Percentiles rank a stretch among this genome's conserved stretches.
Conservation (phyloP, 2,329 filamentous ascomycete genomes). For the Ceratocystis cubensis region DNA sequence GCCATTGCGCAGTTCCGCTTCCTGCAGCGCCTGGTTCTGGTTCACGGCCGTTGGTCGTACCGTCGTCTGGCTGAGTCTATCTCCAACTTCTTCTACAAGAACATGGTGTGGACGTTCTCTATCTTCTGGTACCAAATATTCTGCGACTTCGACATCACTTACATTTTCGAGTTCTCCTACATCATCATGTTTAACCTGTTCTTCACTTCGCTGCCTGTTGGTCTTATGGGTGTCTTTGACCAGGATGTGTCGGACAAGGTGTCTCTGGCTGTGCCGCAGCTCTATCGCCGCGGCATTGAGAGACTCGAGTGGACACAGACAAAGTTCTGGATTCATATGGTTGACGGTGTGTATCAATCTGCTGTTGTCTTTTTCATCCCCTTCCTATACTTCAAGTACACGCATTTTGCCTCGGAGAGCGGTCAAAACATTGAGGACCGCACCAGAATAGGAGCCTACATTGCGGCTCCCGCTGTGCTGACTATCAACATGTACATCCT, state of each 20-base stretch:
- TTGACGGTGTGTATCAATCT: slow-evolving; percentile 89
- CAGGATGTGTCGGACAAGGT: slow-evolving; percentile 94
- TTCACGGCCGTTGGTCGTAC: slow-evolving; percentile 95
- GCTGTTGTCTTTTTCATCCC: slow-evolving; percentile 87
- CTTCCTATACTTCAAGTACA: slow-evolving; percentile 56
- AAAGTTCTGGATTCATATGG: slow-evolving; percentile 98
- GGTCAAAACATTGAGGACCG: slow-evolving; percentile 69
- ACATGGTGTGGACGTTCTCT: slow-evolving; percentile 91
- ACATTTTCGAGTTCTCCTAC: slow-evolving; percentile 95
- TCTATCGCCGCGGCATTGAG: slow-evolving; percentile 92
- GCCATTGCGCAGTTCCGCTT: slow-evolving; percentile 91
- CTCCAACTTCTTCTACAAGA: slow-evolving; percentile 99
- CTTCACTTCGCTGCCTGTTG: slow-evolving; percentile 89
- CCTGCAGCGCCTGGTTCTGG: slow-evolving; percentile 69
- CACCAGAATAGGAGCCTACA: slow-evolving; percentile 72
- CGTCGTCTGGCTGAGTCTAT: slow-evolving; percentile 82
- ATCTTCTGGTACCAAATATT: slow-evolving; percentile 98
- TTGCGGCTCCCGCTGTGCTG: slow-evolving; percentile 71
- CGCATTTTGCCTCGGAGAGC: slow-evolving; percentile 55
- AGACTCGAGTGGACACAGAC: slow-evolving; percentile 88
- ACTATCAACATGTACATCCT: slow-evolving; percentile 91
- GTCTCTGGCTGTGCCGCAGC: slow-evolving; percentile 83
- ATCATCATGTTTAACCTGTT: slow-evolving; percentile 93
- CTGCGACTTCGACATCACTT: slow-evolving; percentile 91
- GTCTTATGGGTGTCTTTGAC: slow-evolving; percentile 90